Base-by-base conservation (phyloP, 2,329 filamentous ascomycete genomes). In the Neurospora sp. region DNA sequence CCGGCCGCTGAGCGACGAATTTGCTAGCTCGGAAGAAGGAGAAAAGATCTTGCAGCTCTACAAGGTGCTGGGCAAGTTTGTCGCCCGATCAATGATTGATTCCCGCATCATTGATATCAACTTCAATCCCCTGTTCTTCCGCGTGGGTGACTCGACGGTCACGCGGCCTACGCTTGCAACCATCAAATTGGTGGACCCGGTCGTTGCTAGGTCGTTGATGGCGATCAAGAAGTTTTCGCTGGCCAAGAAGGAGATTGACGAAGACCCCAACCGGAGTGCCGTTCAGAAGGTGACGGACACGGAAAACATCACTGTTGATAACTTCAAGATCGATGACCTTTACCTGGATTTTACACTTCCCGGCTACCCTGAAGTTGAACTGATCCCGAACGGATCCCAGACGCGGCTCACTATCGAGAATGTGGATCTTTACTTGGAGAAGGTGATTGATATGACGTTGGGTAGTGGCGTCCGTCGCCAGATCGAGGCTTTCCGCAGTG, bases 101-200 rank as follows among this genome's bases (percentile, higher is more conserved):
- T 97, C 95, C 0, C 89, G 96, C 69, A 98, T 99, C 78, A 97
- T 99, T 74, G 96, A 99, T 76, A 89, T 99, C 74, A 96, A 95
- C 69, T 96, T 99, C 81, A 99, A 97, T 78, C 92, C 96, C 1
- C 97, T 93, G 6, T 97, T 99, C 83, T 99, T 99, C 89, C 92
- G 95, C 70, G 92, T 97, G 73, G 92, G 92, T 17, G 92, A 96
- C 75, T 85, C 88, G 1, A 80, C 81, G 4, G 84, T 84, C 0
- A 89, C 97, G 4, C 89, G 89, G 28, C 93, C 94, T 12, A 97
- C 94, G 0, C 85, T 99, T 8, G 93, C 93, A 6, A 92, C 96
- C 1, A 89, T 99, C 66, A 96, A 94, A 78, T 88, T 91, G 4
- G 93, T 99, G 4, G 96, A 99, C 76, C 87, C 92, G 37, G 90